Evolutionary conservation across 352 stramenopile species (phyloP), one percentile per base, ranked within the genome.

Genomic region (Phytophthora pinifolia): DNA sequence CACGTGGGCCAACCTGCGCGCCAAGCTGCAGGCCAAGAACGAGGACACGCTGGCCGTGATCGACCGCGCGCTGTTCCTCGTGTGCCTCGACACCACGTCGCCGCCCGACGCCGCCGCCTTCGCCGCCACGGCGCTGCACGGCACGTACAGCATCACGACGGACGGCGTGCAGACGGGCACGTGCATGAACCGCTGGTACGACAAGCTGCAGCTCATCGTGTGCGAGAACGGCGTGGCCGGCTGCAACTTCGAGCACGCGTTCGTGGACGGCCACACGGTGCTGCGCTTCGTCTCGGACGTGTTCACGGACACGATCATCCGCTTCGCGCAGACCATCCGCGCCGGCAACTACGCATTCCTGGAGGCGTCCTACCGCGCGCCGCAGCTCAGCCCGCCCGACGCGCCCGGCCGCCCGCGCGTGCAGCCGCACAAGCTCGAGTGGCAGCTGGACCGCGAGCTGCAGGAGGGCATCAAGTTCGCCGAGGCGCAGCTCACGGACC

Each of bases 171-270:
- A 92, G 74, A 83, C 79, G 25, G 96, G 94, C 36, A 97, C 92
- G 54, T 98, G 90, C 71, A 97, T 96, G 76, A 98, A 98, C 65
- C 89, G 96, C 29, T 99, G 95, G 95, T 98, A 98, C 73, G 95
- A 99, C 78, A 99, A 98, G 72, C 70, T 98, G 18, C 93, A 98
- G 74, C 79, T 98, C 12, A 98, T 98, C 56, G 89, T 97, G 62
- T 98, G 89, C 55, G 81, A 92, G 49, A 97, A 98, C 54, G 94
- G 94, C 59, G 89, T 92, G 31, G 91, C 94, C 13, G 93, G 92
- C 15, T 92, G 98, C 65, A 98, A 98, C 75, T 99, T 99, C 78
- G 95, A 99, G 79, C 96, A 99, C 74, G 96, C 91, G 48, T 96
- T 96, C 30, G 96, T 98, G 37, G 96, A 99, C 70, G 96, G 96